These are phyloP conservation scores for Lipomyces sp. DNA, from an alignment of 805 yeast species.

Conservation along the genomic window DNA sequence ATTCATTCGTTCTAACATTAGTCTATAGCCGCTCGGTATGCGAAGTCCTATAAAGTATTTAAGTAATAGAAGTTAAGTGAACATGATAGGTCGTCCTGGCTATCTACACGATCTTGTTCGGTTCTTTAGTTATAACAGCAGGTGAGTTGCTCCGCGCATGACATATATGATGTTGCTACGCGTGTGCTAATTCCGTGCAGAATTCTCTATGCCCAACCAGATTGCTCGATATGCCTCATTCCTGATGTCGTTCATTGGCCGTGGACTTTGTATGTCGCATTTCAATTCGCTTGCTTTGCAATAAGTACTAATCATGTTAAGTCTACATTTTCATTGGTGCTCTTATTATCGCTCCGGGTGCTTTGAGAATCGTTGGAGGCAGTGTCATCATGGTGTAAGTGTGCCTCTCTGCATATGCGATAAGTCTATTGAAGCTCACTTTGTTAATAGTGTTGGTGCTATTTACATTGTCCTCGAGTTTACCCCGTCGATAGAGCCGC, in stretches of 20 bases:
- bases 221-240: conserved; percentile 57
- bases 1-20: not conserved
- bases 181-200: conserved; percentile 40
- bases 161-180: not conserved
- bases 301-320: conserved; percentile 29
- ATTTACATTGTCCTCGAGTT: conserved; percentile 68
- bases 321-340: conserved; percentile 60
- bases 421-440: not conserved
- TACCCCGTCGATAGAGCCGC: conserved; percentile 75
- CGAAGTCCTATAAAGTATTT: not conserved
- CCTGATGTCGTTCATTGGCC: conserved; percentile 68
- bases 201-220: conserved; percentile 57
- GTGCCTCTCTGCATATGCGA: not conserved
- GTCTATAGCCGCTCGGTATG: conserved; percentile 8
- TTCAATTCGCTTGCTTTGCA: not conserved
- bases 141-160: conserved; percentile 14
- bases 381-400: conserved; percentile 55
- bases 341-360: conserved; percentile 56
- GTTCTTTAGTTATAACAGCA: conserved; percentile 37
- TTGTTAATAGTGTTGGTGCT: conserved; percentile 54
- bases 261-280: conserved; percentile 63
- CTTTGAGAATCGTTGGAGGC: conserved; percentile 63
- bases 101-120: conserved; percentile 44
- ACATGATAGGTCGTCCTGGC: conserved; percentile 41
- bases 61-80: not conserved